These are phyloP conservation scores for Citrus medica DNA, from an alignment of 345 rosid species.

Conservation along the genomic window DNA sequence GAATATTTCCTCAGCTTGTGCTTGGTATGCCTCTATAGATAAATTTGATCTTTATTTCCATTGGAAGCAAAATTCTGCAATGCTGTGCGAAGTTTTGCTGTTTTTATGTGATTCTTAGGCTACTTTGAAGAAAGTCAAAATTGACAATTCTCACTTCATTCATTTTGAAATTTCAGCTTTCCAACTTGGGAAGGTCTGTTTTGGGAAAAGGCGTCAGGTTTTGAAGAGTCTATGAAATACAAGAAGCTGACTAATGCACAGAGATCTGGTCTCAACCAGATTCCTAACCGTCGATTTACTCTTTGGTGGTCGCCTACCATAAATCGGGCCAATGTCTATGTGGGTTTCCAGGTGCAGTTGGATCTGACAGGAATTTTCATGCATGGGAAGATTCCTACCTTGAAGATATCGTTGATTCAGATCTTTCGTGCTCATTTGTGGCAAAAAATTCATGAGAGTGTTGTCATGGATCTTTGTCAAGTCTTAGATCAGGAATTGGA, in stretches of 20 bases:
- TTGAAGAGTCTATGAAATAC: constrained; percentile 99
- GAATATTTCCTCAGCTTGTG: background rate
- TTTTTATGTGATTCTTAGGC: background rate
- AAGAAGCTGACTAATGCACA: constrained; percentile 99
- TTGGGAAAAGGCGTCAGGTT: constrained; percentile 99
- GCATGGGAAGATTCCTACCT: constrained; percentile 99
- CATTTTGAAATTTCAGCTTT: constrained; percentile 52
- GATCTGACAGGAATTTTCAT: constrained; percentile 99
- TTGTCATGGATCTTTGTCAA: constrained; percentile 99
- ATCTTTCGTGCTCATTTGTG: constrained; percentile 99
- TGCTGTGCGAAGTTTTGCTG: background rate
- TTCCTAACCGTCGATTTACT: constrained; percentile 97
- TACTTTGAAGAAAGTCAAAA: background rate
- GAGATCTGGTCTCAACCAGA: constrained; percentile 99
- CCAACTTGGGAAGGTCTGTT: constrained; percentile 99
- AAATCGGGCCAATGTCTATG: constrained; percentile 92
- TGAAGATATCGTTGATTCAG: constrained; percentile 96
- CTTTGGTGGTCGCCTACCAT: constrained; percentile 99
- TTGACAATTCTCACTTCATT: background rate
- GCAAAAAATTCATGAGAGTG: constrained; percentile 99
- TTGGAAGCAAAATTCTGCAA: background rate
- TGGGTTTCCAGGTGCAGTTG: constrained; percentile 99
- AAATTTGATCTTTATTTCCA: background rate
- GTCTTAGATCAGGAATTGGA: constrained; percentile 98
- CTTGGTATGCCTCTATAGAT: background rate